phyloP scores from a whole-genome alignment of 352 stramenopile genomes.

The Phytophthora europaea region DNA sequence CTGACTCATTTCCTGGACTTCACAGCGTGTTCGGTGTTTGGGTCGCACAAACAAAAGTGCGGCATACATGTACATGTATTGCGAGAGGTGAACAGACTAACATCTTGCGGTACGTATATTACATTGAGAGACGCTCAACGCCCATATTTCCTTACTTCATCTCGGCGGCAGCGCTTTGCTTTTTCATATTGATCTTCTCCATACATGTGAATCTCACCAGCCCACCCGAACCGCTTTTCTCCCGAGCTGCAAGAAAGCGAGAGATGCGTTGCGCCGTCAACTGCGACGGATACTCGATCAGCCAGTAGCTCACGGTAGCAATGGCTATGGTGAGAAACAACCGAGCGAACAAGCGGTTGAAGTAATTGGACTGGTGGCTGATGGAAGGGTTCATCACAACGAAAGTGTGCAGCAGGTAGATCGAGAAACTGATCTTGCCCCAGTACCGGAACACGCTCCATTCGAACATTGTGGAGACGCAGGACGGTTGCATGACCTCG shows the following conservation, averaged over 20 bases:
- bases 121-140: conserved; percentile 1
- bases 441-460: conserved; percentile 47
- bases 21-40: no score
- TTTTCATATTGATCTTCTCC: conserved; percentile 24
- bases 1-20: no score
- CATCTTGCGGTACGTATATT: conserved; percentile 12
- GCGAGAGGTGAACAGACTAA: no score
- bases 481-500: conserved; percentile 49
- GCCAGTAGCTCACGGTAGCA: conserved; percentile 40
- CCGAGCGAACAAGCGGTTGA: conserved; percentile 46
- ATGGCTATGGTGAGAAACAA: conserved; percentile 43
- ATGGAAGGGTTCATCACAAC: conserved; percentile 35
- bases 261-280: conserved; percentile 42
- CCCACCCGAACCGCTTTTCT: conserved; percentile 12
- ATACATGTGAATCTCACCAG: conserved; percentile 24
- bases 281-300: conserved; percentile 60
- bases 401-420: conserved; percentile 57
- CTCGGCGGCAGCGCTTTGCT: conserved; percentile 6
- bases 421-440: conserved; percentile 59
- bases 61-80: not conserved
- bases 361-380: conserved; percentile 34
- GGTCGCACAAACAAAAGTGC: no score
- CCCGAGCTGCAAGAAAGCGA: conserved; percentile 28
- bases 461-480: conserved; percentile 47
- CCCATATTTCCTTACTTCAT: conserved; percentile 4